These are phyloP conservation scores for Climacium dendroides DNA, from an alignment of 225 moss, liverwort and hornwort genomes.

Conservation along the genomic window DNA sequence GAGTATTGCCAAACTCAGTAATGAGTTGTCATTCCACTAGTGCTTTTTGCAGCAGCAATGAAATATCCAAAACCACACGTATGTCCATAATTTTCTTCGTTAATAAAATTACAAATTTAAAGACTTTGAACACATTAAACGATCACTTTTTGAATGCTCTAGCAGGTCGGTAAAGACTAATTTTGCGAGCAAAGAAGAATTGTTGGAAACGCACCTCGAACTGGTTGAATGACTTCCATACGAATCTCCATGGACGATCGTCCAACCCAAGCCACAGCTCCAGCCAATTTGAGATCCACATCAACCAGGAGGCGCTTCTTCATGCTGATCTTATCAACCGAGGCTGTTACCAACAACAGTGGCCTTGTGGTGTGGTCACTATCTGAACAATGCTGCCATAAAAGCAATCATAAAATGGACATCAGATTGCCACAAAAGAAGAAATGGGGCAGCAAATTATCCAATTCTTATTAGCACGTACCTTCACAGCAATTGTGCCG, in stretches of 20 bases:
- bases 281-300: constrained; percentile 60
- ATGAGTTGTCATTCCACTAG: not conserved
- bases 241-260: constrained; percentile 97
- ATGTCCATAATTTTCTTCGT: not conserved
- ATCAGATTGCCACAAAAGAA: not conserved
- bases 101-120: not conserved
- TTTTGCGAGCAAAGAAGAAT: not conserved
- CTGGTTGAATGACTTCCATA: constrained; percentile 85
- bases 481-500: constrained; percentile 65
- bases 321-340: constrained; percentile 85
- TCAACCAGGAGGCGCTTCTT: constrained; percentile 58
- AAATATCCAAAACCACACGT: not conserved
- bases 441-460: not conserved
- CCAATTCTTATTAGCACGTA: not conserved
- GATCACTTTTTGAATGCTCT: not conserved
- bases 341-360: constrained; percentile 82
- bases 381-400: constrained; percentile 85
- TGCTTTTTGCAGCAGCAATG: not conserved
- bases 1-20: not conserved
- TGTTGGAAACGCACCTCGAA: constrained; percentile 9
- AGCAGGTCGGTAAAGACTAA: not conserved
- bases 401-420: not conserved
- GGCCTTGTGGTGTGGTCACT: constrained; percentile 73
- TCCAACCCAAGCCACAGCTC: constrained; percentile 85
- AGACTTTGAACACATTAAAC: not conserved